These are phyloP conservation scores for Tothia fuscella DNA, from an alignment of 2,329 filamentous ascomycete genomes.

Conservation along the genomic window DNA sequence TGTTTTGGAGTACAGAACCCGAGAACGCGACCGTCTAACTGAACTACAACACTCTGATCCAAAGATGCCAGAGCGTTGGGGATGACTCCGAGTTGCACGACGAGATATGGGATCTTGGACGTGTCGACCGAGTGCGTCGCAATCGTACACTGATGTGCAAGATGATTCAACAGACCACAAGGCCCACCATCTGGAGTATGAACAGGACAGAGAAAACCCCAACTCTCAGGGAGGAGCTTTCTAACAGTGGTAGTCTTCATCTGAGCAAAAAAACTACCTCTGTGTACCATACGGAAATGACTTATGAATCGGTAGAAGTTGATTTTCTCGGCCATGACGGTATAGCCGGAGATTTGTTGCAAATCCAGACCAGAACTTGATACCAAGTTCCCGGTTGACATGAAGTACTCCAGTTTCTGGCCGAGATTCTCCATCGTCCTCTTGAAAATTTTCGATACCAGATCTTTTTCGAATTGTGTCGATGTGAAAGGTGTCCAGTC, in stretches of 20 bases:
- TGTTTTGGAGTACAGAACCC: constrained; percentile 84
- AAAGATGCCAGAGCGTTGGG: constrained; percentile 64
- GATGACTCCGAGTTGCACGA: constrained; percentile 69
- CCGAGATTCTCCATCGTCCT: constrained; percentile 83
- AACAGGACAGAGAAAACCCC: constrained; percentile 95
- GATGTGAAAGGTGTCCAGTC: constrained; percentile 54
- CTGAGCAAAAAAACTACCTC: constrained; percentile 97
- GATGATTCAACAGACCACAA: constrained; percentile 87
- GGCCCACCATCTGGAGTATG: constrained; percentile 95
- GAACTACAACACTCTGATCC: constrained; percentile 75
- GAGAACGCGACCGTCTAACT: constrained; percentile 79
- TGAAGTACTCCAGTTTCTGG: constrained; percentile 80
- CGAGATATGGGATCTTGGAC: constrained; percentile 59
- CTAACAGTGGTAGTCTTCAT: constrained; percentile 94
- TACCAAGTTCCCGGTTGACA: constrained; percentile 88
- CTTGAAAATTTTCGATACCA: constrained; percentile 63
- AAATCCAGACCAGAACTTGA: constrained; percentile 87
- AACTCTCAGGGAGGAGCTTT: constrained; percentile 90
- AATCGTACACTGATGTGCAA: constrained; percentile 89
- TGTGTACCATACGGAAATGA: constrained; percentile 97
- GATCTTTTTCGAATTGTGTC: constrained; percentile 66
- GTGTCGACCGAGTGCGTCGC: constrained; percentile 64
- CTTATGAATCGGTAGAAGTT: constrained; percentile 98
- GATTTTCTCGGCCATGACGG: constrained; percentile 94
- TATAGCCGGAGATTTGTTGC: constrained; percentile 90